phyloP scores from a whole-genome alignment of 2,329 filamentous ascomycete species.

The Fusarium hainanense region DNA sequence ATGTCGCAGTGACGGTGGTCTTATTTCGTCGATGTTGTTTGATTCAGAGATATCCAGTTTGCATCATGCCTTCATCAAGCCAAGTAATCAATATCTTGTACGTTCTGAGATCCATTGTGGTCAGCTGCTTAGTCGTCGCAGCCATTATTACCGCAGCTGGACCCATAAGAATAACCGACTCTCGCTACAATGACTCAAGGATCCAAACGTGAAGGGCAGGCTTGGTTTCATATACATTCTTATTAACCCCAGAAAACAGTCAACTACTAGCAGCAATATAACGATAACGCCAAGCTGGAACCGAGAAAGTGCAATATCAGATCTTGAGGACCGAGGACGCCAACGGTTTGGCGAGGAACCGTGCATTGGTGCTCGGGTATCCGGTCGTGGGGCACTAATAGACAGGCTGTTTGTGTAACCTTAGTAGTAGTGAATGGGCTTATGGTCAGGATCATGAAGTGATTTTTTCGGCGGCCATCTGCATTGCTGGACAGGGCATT shows the following conservation, averaged over 20 bases:
- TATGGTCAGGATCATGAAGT: not conserved
- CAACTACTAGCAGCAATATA: not conserved
- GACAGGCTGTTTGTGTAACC: not conserved
- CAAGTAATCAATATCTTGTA: conserved; percentile 6
- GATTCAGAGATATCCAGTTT: not conserved
- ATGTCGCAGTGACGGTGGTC: conserved; percentile 21
- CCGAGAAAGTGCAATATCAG: not conserved
- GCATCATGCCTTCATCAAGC: not conserved
- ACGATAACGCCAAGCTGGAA: not conserved
- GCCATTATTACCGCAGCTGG: not conserved
- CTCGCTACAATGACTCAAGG: not conserved
- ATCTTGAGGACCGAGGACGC: not conserved
- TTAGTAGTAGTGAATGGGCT: not conserved
- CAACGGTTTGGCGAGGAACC: not conserved
- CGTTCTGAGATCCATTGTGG: conserved; percentile 1
- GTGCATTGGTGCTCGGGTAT: not conserved
- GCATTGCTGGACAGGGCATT: not conserved
- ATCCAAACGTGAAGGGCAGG: not conserved
- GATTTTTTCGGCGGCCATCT: not conserved
- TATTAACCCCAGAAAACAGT: not conserved
- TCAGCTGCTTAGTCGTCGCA: conserved; percentile 13
- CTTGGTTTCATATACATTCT: not conserved
- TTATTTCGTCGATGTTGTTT: not conserved
- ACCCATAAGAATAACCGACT: not conserved
- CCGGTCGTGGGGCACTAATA: not conserved